Percentiles rank a stretch among this genome's conserved stretches.
phyloP scores from a whole-genome alignment of 495 filamentous ascomycete species.

The Pseudomonodictys pantanalensis region DNA sequence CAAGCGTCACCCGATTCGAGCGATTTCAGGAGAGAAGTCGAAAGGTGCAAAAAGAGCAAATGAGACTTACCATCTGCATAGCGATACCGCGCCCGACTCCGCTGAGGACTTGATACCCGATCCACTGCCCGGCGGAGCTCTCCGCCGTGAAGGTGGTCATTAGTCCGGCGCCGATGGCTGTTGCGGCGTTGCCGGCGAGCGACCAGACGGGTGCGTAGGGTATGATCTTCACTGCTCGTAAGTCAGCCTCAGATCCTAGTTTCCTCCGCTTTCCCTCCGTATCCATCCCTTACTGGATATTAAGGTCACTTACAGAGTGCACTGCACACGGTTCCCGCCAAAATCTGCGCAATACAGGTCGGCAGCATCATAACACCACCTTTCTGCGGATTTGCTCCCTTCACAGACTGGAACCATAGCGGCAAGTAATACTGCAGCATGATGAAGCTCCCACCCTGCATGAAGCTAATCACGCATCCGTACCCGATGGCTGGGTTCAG shows the following conservation, averaged over 20 bases:
- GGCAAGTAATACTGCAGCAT: constrained; percentile 38
- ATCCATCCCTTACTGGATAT: too few relatives aligned
- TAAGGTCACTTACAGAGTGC: constrained; percentile 3
- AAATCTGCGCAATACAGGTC: constrained; percentile 20
- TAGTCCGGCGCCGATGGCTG: constrained; percentile 37
- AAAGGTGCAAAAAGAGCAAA: not conserved
- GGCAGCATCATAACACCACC: constrained; percentile 27
- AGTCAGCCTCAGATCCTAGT: not conserved
- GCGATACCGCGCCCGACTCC: constrained; percentile 34
- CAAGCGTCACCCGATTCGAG: too few relatives aligned
- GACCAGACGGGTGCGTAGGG: constrained; percentile 6
- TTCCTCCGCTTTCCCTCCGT: too few relatives aligned
- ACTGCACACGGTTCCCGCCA: not conserved
- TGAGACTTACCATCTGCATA: constrained; percentile 7
- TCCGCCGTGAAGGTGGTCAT: constrained; percentile 33
- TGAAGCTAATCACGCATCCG: not conserved
- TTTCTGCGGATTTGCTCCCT: constrained; percentile 32
- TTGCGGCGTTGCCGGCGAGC: constrained; percentile 20
- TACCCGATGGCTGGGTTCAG: not conserved
- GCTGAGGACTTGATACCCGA: constrained; percentile 41
- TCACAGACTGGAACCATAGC: constrained; percentile 43
- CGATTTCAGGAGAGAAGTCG: not conserved
- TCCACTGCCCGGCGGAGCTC: constrained; percentile 32
- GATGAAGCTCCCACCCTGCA: not conserved
- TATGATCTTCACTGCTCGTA: not conserved